A percentile compares a stretch with the other conserved stretches of the same genome.
These are phyloP conservation scores for Kodamaea ohmeri DNA, from an alignment of 1,139 yeast genomes.

Conservation along the genomic window DNA sequence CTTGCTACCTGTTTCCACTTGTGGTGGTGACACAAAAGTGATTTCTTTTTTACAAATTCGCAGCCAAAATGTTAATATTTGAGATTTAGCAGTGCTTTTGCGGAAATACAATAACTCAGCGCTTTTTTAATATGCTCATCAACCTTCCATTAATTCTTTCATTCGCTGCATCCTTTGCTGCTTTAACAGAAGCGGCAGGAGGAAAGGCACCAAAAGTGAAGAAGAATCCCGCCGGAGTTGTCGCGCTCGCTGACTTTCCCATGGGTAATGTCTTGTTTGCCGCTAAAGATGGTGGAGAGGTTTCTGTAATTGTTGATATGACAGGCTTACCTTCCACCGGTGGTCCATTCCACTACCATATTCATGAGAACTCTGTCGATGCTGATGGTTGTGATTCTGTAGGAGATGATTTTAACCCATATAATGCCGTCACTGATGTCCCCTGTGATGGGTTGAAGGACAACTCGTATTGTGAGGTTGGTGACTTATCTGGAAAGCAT, in stretches of 20 bases:
- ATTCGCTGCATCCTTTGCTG: slow-evolving; percentile 1
- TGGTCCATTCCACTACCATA: slow-evolving; percentile 61
- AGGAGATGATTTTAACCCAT: slow-evolving; percentile 56
- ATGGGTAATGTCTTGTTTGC: slow-evolving; percentile 52
- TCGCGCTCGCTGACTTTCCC: slow-evolving; percentile 60
- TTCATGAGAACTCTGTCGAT: slow-evolving; percentile 50
- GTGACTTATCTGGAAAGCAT: slow-evolving; percentile 64
- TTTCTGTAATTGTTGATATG: slow-evolving; percentile 59
- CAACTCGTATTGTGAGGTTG: slow-evolving; percentile 56
- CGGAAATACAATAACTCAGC: neutral
- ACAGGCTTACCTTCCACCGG: slow-evolving; percentile 54
- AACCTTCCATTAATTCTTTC: slow-evolving; percentile 6
- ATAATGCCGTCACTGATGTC: slow-evolving; percentile 35
- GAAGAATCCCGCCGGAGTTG: slow-evolving; percentile 44
- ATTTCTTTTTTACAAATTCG: slow-evolving; percentile 2
- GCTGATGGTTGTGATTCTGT: slow-evolving; percentile 48
- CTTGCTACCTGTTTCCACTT: no score
- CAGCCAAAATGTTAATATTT: slow-evolving; percentile 3
- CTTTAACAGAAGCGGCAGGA: slow-evolving; percentile 18
- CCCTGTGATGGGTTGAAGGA: slow-evolving; percentile 41
- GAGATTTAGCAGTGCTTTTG: neutral
- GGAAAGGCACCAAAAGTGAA: slow-evolving; percentile 40
- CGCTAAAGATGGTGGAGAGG: slow-evolving; percentile 43
- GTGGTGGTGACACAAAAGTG: slow-evolving; percentile 2
- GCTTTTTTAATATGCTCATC: slow-evolving; percentile 5